phyloP scores from a whole-genome alignment of 495 filamentous ascomycete genomes.

The Aspergillus ostianus region DNA sequence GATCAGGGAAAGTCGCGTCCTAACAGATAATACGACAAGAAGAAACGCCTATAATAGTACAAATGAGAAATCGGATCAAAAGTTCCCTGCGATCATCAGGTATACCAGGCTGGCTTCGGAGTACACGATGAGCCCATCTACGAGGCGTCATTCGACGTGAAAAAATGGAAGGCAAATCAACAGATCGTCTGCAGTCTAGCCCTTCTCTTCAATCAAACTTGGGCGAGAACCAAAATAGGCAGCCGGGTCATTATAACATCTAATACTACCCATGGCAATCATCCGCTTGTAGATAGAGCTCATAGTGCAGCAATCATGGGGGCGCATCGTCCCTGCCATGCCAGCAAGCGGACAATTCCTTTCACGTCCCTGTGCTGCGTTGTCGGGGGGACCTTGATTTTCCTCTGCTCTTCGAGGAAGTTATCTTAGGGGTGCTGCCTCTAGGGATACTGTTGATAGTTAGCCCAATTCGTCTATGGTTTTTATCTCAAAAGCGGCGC shows the following conservation, averaged over 20 bases:
- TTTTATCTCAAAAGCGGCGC: constrained; percentile 40
- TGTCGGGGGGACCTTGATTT: constrained; percentile 60
- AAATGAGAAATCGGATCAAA: neutral
- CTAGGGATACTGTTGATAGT: constrained; percentile 46
- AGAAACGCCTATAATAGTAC: neutral
- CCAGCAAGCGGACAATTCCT: constrained; percentile 39
- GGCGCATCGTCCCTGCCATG: constrained; percentile 17
- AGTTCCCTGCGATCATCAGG: neutral
- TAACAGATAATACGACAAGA: neutral
- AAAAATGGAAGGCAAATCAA: neutral
- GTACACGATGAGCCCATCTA: neutral
- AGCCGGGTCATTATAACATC: constrained; percentile 4
- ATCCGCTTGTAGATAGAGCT: constrained; percentile 6
- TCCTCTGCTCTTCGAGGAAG: constrained; percentile 58
- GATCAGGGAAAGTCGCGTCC: neutral
- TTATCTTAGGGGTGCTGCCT: constrained; percentile 51
- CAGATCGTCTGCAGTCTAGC: neutral
- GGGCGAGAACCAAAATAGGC: neutral
- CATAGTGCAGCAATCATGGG: constrained; percentile 28
- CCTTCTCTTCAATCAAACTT: neutral
- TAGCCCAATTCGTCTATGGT: constrained; percentile 45
- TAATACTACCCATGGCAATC: constrained; percentile 5
- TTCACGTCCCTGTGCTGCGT: constrained; percentile 39
- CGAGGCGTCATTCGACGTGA: neutral
- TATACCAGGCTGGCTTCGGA: neutral